These are phyloP conservation scores for Russula abietina DNA, from an alignment of 768 basidiomycete genomes.

Conservation along the genomic window DNA sequence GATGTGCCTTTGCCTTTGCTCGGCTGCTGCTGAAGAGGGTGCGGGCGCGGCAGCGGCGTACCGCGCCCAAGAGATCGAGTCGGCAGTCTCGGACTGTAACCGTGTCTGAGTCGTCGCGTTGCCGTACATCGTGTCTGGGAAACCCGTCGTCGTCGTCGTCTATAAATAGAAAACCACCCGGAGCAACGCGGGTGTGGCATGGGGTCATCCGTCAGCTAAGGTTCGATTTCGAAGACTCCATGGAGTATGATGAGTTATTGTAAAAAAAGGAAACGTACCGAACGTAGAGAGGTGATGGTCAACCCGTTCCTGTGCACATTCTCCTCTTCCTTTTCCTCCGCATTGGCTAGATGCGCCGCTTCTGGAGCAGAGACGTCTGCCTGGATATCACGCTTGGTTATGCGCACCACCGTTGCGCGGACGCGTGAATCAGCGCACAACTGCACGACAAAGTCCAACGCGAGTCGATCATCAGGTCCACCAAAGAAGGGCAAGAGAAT, in stretches of 20 bases:
- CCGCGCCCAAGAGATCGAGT: conserved; percentile 66
- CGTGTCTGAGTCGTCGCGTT: conserved; percentile 55
- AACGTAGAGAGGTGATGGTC: conserved; percentile 44
- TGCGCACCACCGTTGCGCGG: conserved; percentile 67
- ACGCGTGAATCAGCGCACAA: conserved; percentile 64
- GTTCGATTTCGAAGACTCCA: not conserved
- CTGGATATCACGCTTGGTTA: conserved; percentile 45
- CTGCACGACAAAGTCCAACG: conserved; percentile 79
- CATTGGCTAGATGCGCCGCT: conserved; percentile 27
- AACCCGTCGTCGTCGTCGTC: conserved; percentile 35
- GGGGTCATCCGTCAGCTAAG: not conserved
- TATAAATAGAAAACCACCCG: too few relatives aligned
- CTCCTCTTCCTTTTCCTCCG: conserved; percentile 23
- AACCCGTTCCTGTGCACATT: conserved; percentile 28
- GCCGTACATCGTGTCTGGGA: conserved; percentile 69
- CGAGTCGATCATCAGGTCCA: conserved; percentile 87
- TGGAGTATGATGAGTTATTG: not conserved
- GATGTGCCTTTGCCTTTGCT: not conserved
- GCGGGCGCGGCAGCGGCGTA: too few relatives aligned
- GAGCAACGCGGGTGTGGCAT: too few relatives aligned
- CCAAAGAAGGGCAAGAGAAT: conserved; percentile 90
- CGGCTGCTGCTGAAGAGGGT: conserved; percentile 18
- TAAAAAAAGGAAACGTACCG: conserved; percentile 7
- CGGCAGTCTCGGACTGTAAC: conserved; percentile 78
- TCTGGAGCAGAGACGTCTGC: conserved; percentile 15